These are phyloP conservation scores for Botrytis squamosa DNA, from an alignment of 2,329 filamentous ascomycete species.

Conservation along the genomic window DNA sequence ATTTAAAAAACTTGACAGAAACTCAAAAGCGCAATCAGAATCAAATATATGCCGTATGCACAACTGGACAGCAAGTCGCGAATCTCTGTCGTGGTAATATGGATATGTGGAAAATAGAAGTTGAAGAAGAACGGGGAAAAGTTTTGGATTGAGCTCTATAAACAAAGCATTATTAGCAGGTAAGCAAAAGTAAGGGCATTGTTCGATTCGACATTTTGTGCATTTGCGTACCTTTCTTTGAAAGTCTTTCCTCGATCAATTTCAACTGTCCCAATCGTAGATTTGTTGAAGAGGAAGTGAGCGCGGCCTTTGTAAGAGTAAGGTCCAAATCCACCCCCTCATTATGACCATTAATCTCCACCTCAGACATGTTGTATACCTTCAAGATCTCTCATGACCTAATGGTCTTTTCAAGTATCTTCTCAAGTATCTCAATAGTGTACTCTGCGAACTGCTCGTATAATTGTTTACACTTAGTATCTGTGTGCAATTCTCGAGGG, in stretches of 20 bases:
- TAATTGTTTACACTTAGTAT: not conserved
- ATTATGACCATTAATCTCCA: conserved; percentile 44
- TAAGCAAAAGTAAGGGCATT: conserved; percentile 23
- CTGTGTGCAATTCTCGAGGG: not conserved
- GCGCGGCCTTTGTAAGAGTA: conserved; percentile 48
- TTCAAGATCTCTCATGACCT: conserved; percentile 37
- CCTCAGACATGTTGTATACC: conserved; percentile 50
- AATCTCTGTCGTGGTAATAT: conserved; percentile 81
- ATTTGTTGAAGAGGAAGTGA: conserved; percentile 62
- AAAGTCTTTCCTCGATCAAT: conserved; percentile 56
- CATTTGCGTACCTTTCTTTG: conserved; percentile 48
- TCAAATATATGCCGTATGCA: conserved; percentile 71
- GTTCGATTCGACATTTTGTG: conserved; percentile 28
- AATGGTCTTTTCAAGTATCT: conserved; percentile 8
- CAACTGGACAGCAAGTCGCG: conserved; percentile 76
- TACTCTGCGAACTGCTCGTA: not conserved
- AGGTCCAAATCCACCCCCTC: conserved; percentile 54
- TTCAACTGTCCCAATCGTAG: conserved; percentile 55
- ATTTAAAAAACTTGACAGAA: conserved; percentile 62
- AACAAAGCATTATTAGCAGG: conserved; percentile 3
- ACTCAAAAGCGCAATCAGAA: conserved; percentile 53
- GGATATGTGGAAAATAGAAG: conserved; percentile 85
- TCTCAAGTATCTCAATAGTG: conserved; percentile 1
- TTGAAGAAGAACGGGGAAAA: conserved; percentile 58
- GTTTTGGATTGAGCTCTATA: conserved; percentile 41